A percentile compares a stretch with the other conserved stretches of the same genome.
Conservation (phyloP, 352 stramenopile species). For the Globisporangium viniferum region DNA sequence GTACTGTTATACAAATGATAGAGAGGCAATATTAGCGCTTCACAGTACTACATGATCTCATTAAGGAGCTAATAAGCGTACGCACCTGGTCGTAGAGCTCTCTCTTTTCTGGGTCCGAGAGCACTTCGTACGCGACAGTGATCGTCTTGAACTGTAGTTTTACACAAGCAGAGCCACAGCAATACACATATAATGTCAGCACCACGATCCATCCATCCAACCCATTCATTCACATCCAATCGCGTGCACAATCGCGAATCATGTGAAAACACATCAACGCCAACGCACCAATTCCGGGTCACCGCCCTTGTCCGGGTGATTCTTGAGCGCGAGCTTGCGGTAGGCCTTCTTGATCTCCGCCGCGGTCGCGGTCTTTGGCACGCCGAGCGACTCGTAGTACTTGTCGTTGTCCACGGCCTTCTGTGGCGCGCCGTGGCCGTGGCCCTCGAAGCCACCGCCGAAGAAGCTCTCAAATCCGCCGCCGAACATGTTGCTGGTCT, state of each 20-base stretch:
- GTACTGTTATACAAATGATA: constrained; percentile 64
- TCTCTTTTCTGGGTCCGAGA: constrained; percentile 91
- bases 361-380: constrained; percentile 77
- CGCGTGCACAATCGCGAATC: background rate
- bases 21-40: background rate
- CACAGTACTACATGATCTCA: background rate
- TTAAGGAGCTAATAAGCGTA: too few relatives aligned
- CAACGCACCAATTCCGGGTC: constrained; percentile 88
- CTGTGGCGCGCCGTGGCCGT: constrained; percentile 33
- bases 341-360: constrained; percentile 91
- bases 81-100: constrained; percentile 83
- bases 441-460: constrained; percentile 66
- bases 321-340: constrained; percentile 89
- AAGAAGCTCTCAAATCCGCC: constrained; percentile 87
- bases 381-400: constrained; percentile 86
- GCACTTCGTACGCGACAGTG: constrained; percentile 95
- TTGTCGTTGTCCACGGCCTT: constrained; percentile 86
- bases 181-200: constrained; percentile 10
- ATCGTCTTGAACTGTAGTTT: constrained; percentile 88
- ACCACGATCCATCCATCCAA: background rate
- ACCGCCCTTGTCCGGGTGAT: constrained; percentile 98
- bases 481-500: constrained; percentile 60
- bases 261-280: background rate
- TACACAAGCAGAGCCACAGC: constrained; percentile 4
- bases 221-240: background rate